These are phyloP conservation scores for Harringtonia lauricola DNA, from an alignment of 2,329 filamentous ascomycete species.

Conservation along the genomic window DNA sequence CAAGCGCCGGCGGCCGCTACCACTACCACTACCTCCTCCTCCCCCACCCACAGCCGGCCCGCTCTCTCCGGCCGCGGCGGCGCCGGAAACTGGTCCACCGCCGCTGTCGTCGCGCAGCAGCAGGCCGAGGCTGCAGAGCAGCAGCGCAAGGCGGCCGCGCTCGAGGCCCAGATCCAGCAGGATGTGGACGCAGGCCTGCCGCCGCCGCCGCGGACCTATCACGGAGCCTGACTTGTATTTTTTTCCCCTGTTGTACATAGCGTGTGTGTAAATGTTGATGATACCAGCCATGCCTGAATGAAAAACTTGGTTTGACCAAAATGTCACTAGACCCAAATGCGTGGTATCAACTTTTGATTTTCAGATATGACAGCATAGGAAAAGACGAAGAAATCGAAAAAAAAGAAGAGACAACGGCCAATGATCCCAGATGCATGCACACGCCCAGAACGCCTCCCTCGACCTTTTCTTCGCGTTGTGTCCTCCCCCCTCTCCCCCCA, in stretches of 20 bases:
- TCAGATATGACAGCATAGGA: not conserved
- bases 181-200: conserved; percentile 36
- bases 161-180: conserved; percentile 30
- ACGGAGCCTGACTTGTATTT: too few relatives aligned
- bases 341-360: too few relatives aligned
- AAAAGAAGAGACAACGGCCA: not conserved
- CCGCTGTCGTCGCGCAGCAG: conserved; percentile 12
- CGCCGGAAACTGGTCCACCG: conserved; percentile 40
- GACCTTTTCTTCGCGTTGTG: not conserved
- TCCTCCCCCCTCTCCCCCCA: too few relatives aligned
- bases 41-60: conserved; percentile 9
- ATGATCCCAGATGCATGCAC: not conserved
- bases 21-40: not conserved
- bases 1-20: conserved; percentile 18
- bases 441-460: not conserved
- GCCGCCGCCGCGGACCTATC: conserved; percentile 34
- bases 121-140: conserved; percentile 15
- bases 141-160: conserved; percentile 22
- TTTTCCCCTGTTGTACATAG: too few relatives aligned
- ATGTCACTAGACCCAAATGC: too few relatives aligned
- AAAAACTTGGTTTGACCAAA: too few relatives aligned
- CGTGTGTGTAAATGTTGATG: too few relatives aligned
- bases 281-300: too few relatives aligned
- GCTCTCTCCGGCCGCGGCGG: conserved; percentile 38
- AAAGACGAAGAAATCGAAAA: not conserved